A percentile compares a stretch with the other conserved stretches of the same genome.
These are phyloP conservation scores for Pelargonium myrrhifolium DNA, from an alignment of 441 rosid species.

Conservation along the genomic window DNA sequence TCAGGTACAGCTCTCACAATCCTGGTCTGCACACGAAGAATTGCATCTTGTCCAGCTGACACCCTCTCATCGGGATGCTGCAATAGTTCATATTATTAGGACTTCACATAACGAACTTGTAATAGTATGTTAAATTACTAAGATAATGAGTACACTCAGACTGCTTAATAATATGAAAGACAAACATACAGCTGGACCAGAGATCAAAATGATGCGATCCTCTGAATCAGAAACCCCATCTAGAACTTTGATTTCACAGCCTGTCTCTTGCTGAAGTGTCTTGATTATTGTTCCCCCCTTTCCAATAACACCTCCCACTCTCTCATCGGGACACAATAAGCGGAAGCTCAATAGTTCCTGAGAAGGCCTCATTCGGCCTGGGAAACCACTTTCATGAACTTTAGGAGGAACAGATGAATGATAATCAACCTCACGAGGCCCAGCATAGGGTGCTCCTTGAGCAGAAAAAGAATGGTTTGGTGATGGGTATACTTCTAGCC, in stretches of 20 bases:
- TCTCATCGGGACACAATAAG: constrained; percentile 48
- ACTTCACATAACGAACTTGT: neutral
- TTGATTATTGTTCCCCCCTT: constrained; percentile 62
- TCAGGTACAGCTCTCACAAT: constrained; percentile 50
- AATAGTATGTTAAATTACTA: constrained; percentile 1
- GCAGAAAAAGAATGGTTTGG: constrained; percentile 33
- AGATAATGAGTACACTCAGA: constrained; percentile 11
- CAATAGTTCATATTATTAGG: constrained; percentile 14
- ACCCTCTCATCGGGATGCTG: constrained; percentile 75
- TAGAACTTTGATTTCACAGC: constrained; percentile 62
- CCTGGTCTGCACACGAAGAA: constrained; percentile 62
- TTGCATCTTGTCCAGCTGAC: constrained; percentile 66
- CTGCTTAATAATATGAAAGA: constrained; percentile 6
- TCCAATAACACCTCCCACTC: constrained; percentile 68
- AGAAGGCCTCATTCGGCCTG: constrained; percentile 38
- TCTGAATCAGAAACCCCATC: constrained; percentile 51
- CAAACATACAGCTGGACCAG: constrained; percentile 60
- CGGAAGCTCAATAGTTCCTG: constrained; percentile 50
- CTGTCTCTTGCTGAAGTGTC: constrained; percentile 59
- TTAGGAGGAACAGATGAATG: constrained; percentile 23
- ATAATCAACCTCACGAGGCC: constrained; percentile 32
- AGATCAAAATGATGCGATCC: constrained; percentile 53
- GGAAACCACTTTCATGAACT: constrained; percentile 38
- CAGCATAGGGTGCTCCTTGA: constrained; percentile 35
- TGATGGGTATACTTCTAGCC: constrained; percentile 27